Evolutionary conservation across 805 yeast genomes (phyloP), one percentile per base, ranked within the genome.

Genomic region (Cyberlindnera amylophila): DNA sequence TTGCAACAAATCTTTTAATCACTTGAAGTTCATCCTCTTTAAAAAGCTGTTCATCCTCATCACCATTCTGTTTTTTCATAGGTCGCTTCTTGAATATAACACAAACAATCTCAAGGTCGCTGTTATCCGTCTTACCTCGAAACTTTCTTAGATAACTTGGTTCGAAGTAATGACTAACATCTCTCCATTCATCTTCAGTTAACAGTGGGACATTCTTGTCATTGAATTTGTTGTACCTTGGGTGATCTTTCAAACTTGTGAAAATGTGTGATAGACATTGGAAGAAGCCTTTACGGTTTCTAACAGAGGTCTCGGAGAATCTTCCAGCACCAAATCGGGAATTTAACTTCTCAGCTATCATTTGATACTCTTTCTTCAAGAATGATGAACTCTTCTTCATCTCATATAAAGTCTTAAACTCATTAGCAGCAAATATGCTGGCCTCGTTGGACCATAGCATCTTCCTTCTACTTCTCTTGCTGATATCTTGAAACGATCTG

Each of bases 201-300:
- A 49, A 19, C 10, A 33, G 13, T 1, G 49, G 48, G 10, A 46
- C 48, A 24, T 18, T 13, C 19, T 21, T 27, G 4, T 36, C 44
- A 28, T 44, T 46, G 36, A 44, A 41, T 30, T 27, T 41, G 15
- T 26, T 30, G 17, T 19, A 39, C 21, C 13, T 19, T 6, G 36
- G 16, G 16, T 41, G 42, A 8, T 38, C 44, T 29, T 24, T 36
- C 17, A 49, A 23, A 38, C 46, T 32, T 3, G 44, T 42, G 32
- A 35, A 45, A 6, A 49, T 45, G 12, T 42, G 41, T 12, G 49
- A 45, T n/a, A 49, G 30, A 21, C 46, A 43, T 31, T 49, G 52
- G 41, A 49, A 49, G 19, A 38, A 41, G 1, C 52, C 50, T 30
- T 49, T 49, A 13, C 52, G 16, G 34, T 49, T 49, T 27, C 52